A percentile compares a stretch with the other conserved stretches of the same genome.
Conservation (phyloP, 2,329 filamentous ascomycete genomes). For the Emergomyces pasteurianus region DNA sequence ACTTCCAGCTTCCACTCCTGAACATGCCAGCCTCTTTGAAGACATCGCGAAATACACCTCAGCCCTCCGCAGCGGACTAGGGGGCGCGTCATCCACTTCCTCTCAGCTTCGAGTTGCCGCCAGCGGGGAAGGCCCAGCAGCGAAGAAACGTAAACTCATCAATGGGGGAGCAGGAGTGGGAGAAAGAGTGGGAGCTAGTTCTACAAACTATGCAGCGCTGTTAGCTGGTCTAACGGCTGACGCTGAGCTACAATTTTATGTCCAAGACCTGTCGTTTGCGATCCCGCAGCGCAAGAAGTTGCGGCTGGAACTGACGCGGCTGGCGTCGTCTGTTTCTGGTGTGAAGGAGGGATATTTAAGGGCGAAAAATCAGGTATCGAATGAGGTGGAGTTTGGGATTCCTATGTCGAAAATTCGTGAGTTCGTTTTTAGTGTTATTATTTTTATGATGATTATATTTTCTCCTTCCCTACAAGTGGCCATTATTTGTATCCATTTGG, state of each 20-base stretch:
- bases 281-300: slow-evolving; percentile 54
- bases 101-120: slow-evolving; percentile 3
- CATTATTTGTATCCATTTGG: too few species aligned
- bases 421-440: slow-evolving; percentile 10
- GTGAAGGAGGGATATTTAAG: slow-evolving; percentile 28
- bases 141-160: slow-evolving; percentile 41
- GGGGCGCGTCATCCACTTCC: neutral
- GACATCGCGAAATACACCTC: slow-evolving; percentile 38
- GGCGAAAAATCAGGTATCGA: slow-evolving; percentile 39
- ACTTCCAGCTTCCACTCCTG: slow-evolving; percentile 24
- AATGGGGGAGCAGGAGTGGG: slow-evolving; percentile 19
- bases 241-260: slow-evolving; percentile 31
- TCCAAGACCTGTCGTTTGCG: slow-evolving; percentile 48
- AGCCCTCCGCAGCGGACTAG: slow-evolving; percentile 20
- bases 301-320: slow-evolving; percentile 43
- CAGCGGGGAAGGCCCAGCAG: slow-evolving; percentile 22
- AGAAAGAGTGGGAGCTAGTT: slow-evolving; percentile 7
- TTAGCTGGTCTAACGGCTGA: slow-evolving; percentile 23
- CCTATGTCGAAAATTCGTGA: slow-evolving; percentile 38
- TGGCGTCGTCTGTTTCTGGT: slow-evolving; percentile 7
- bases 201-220: slow-evolving; percentile 17
- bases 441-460: neutral
- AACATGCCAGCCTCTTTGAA: slow-evolving; percentile 33
- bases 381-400: slow-evolving; percentile 43
- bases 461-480: neutral